Evolutionary conservation across 2,329 filamentous ascomycete species (phyloP).

Genomic region (Graphilbum sp.): DNA sequence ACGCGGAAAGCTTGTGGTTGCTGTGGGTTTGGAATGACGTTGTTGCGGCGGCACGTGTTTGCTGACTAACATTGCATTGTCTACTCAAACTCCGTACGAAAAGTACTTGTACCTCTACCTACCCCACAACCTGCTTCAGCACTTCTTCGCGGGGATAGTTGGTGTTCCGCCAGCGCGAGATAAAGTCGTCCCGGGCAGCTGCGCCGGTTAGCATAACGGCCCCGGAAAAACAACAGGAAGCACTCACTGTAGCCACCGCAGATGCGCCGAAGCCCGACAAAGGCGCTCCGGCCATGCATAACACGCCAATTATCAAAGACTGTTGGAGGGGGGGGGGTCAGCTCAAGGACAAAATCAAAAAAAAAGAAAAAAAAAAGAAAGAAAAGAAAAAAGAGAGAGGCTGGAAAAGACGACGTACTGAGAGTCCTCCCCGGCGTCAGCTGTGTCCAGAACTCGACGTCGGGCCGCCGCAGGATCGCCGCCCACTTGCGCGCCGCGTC

Average conservation of each 20-base stretch:
- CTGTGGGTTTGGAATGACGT: no score
- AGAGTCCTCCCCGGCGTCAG: slow-evolving; percentile 62
- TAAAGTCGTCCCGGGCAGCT: slow-evolving; percentile 70
- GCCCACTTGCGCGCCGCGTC: slow-evolving; percentile 61
- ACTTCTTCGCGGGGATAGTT: slow-evolving; percentile 39
- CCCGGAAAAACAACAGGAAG: background rate
- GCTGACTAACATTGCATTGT: no score
- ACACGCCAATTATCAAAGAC: slow-evolving; percentile 97
- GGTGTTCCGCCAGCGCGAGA: slow-evolving; percentile 58
- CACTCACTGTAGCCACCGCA: slow-evolving; percentile 79
- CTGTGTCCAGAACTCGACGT: slow-evolving; percentile 65
- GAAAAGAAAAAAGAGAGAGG: no score
- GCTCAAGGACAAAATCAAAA: background rate
- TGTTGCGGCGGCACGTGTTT: no score
- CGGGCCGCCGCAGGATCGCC: slow-evolving; percentile 44
- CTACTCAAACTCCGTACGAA: no score
- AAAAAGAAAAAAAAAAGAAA: no score
- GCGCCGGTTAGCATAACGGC: background rate
- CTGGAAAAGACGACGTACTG: no score
- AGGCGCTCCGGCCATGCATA: slow-evolving; percentile 69
- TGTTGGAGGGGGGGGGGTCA: no score
- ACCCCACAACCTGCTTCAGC: slow-evolving; percentile 17
- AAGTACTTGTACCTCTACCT: no score
- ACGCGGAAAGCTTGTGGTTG: no score
- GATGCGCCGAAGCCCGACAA: slow-evolving; percentile 70